These are phyloP conservation scores for Lepiota brunneoincarnata DNA, from an alignment of 768 basidiomycete species.

Conservation along the genomic window DNA sequence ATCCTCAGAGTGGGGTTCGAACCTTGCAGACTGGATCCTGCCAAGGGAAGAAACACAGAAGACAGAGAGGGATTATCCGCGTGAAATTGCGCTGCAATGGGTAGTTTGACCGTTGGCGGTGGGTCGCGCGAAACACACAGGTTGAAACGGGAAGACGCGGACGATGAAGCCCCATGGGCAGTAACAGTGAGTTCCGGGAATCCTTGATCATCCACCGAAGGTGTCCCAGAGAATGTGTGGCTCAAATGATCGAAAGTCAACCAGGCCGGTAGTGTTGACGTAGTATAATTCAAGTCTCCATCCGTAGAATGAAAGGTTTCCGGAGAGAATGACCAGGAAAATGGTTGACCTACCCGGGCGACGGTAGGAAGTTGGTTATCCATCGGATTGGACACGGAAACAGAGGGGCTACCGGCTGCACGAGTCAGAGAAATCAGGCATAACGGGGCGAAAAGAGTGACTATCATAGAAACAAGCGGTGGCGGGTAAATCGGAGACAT, in stretches of 20 bases:
- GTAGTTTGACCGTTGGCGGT: slow-evolving; percentile 49
- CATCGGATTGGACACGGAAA: slow-evolving; percentile 59
- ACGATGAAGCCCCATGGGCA: slow-evolving; percentile 52
- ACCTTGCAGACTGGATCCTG: slow-evolving; percentile 53
- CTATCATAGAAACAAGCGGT: slow-evolving; percentile 58
- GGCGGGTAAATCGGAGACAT: slow-evolving; percentile 40
- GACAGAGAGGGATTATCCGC: slow-evolving; percentile 62
- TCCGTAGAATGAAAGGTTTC: slow-evolving; percentile 58
- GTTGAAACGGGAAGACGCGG: slow-evolving; percentile 49
- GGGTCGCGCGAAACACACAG: slow-evolving; percentile 56
- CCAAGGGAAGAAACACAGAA: slow-evolving; percentile 69
- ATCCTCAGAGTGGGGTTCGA: slow-evolving; percentile 61
- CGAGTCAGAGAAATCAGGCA: slow-evolving; percentile 26
- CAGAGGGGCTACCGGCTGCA: slow-evolving; percentile 38
- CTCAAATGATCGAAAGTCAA: slow-evolving; percentile 63
- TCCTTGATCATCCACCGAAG: slow-evolving; percentile 61
- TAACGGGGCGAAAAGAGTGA: slow-evolving; percentile 52
- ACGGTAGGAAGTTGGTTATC: slow-evolving; percentile 75
- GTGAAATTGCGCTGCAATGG: slow-evolving; percentile 61
- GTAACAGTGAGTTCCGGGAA: slow-evolving; percentile 57
- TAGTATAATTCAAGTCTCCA: slow-evolving; percentile 47
- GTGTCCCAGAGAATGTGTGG: slow-evolving; percentile 67
- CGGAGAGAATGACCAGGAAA: slow-evolving; percentile 65
- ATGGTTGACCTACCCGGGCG: slow-evolving; percentile 64
- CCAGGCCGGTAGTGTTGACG: slow-evolving; percentile 69